phyloP scores from a whole-genome alignment of 1,284 basidiomycete genomes.

The Meripilus lineatus region DNA sequence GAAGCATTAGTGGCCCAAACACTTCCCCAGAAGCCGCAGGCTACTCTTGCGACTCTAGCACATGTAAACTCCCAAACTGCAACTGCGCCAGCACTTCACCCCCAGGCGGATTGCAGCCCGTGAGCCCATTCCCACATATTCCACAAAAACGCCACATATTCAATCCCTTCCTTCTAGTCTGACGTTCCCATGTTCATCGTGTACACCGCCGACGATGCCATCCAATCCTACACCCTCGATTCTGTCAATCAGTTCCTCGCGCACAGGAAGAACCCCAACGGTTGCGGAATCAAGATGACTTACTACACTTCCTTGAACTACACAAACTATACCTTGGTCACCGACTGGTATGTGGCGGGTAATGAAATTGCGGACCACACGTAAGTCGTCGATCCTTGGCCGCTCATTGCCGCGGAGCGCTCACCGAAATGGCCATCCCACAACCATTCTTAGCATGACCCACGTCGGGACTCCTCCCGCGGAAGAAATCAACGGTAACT shows the following conservation, averaged over 20 bases:
- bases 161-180: slow-evolving; percentile 33
- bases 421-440: not conserved
- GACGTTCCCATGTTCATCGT: slow-evolving; percentile 71
- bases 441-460: slow-evolving; percentile 70
- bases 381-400: slow-evolving; percentile 35
- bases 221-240: slow-evolving; percentile 71
- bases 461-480: slow-evolving; percentile 62
- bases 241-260: slow-evolving; percentile 72
- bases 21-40: slow-evolving; percentile 48
- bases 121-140: slow-evolving; percentile 33
- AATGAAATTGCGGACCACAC: slow-evolving; percentile 89
- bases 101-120: slow-evolving; percentile 62
- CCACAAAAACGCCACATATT: slow-evolving; percentile 9
- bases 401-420: not conserved
- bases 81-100: slow-evolving; percentile 69
- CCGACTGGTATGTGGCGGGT: slow-evolving; percentile 81
- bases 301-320: slow-evolving; percentile 72
- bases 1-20: slow-evolving; percentile 41
- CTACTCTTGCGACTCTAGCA: slow-evolving; percentile 63
- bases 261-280: slow-evolving; percentile 78
- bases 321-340: slow-evolving; percentile 78
- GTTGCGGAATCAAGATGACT: slow-evolving; percentile 72
- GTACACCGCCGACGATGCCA: slow-evolving; percentile 68
- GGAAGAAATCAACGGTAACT: slow-evolving; percentile 74
- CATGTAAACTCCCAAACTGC: slow-evolving; percentile 67